phyloP scores from a whole-genome alignment of 495 filamentous ascomycete genomes.

The Ascodesmis nigricans region DNA sequence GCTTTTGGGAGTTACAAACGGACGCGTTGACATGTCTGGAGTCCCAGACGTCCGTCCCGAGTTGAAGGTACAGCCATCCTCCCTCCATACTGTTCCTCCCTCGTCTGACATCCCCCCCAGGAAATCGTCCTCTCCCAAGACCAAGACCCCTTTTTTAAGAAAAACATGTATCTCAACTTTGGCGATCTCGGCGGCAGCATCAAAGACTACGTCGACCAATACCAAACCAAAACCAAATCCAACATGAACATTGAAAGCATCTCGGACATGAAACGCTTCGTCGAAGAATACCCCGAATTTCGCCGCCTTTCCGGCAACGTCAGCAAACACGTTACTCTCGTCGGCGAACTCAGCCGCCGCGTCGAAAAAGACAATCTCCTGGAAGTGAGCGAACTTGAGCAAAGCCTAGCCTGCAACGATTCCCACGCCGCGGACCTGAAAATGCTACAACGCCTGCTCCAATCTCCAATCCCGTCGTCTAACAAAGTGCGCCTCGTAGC shows the following conservation, averaged over 20 bases:
- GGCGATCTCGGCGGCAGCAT: conserved; percentile 93
- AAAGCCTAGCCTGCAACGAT: conserved; percentile 90
- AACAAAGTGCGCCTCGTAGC: conserved; percentile 77
- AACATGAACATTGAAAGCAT: conserved; percentile 92
- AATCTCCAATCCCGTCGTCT: conserved; percentile 43
- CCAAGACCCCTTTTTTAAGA: conserved; percentile 98
- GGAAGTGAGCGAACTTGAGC: conserved; percentile 89
- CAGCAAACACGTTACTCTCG: conserved; percentile 91
- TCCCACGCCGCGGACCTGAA: conserved; percentile 74
- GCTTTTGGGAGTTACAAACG: conserved; percentile 77
- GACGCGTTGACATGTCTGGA: conserved; percentile 64
- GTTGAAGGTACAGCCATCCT: conserved; percentile 30
- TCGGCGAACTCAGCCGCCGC: conserved; percentile 71
- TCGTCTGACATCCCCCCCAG: conserved; percentile 12
- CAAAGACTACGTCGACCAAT: conserved; percentile 96
- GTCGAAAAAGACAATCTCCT: conserved; percentile 67
- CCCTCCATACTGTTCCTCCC: background rate
- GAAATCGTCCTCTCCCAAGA: conserved; percentile 94
- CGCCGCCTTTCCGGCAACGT: conserved; percentile 91
- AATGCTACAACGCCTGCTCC: conserved; percentile 64
- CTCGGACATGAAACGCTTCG: conserved; percentile 94
- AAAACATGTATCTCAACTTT: conserved; percentile 99
- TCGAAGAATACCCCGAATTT: conserved; percentile 97
- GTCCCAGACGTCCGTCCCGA: conserved; percentile 80
- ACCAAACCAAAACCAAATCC: conserved; percentile 81